Percentiles rank a stretch among this genome's conserved stretches.
These are phyloP conservation scores for Pseudocercospora fijiensis DNA, from an alignment of 2,329 filamentous ascomycete species.

Conservation along the genomic window DNA sequence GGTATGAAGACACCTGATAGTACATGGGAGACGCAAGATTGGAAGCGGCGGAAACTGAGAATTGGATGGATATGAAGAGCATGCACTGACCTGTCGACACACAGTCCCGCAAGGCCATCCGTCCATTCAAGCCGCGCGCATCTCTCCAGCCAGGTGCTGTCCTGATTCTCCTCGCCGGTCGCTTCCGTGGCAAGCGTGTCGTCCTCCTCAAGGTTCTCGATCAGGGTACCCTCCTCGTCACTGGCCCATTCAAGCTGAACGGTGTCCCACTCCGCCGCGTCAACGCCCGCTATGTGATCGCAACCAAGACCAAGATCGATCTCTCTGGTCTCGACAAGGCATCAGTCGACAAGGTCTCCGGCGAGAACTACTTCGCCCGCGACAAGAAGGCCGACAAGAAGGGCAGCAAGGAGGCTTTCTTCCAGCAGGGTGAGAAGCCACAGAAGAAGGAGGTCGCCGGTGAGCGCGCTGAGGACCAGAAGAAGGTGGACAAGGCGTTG, in stretches of 20 bases:
- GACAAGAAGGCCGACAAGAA: conserved; percentile 96
- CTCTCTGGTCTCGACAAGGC: conserved; percentile 74
- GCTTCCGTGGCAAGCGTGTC: conserved; percentile 99
- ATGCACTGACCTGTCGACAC: conserved; percentile 19
- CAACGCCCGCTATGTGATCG: conserved; percentile 91
- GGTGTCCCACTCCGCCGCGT: conserved; percentile 93
- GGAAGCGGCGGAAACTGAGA: neutral
- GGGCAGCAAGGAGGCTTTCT: conserved; percentile 90
- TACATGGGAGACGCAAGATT: neutral
- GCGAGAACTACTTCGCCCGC: conserved; percentile 88
- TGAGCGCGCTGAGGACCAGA: conserved; percentile 94
- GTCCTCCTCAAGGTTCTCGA: conserved; percentile 96
- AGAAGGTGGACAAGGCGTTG: conserved; percentile 95
- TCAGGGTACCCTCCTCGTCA: conserved; percentile 97
- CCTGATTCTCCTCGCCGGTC: conserved; percentile 98
- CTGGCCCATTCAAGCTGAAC: conserved; percentile 99
- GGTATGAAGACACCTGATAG: conserved; percentile 61
- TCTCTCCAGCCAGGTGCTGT: conserved; percentile 92
- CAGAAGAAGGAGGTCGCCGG: conserved; percentile 97
- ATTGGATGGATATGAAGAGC: conserved; percentile 12
- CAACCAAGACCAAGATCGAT: conserved; percentile 82
- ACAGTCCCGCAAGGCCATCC: conserved; percentile 92
- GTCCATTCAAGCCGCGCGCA: conserved; percentile 80
- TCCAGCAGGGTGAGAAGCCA: conserved; percentile 98
- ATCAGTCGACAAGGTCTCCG: conserved; percentile 74